A percentile compares a stretch with the other conserved stretches of the same genome.
Conservation (phyloP, 768 basidiomycete species). For the Tricholoma sp. region DNA sequence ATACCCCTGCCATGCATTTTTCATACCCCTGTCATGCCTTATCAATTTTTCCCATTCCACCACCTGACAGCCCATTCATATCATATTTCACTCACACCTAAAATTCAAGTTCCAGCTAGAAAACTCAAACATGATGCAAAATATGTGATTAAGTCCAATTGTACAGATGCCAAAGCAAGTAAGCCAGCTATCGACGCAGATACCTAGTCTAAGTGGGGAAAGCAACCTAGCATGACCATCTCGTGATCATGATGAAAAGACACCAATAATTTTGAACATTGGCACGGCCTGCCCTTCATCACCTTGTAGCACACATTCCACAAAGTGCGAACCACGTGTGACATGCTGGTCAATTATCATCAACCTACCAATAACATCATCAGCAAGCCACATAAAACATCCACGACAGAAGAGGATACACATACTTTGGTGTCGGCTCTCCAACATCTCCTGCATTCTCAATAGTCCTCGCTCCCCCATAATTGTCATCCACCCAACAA, state of each 20-base stretch:
- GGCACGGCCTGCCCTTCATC: slow-evolving; percentile 80
- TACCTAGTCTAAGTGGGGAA: neutral
- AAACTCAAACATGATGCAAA: neutral
- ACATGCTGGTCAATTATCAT: slow-evolving; percentile 85
- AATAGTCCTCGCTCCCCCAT: slow-evolving; percentile 66
- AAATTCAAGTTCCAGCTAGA: too few relatives aligned
- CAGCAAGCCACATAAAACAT: neutral
- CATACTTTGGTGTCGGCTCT: slow-evolving; percentile 64
- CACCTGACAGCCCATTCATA: too few relatives aligned
- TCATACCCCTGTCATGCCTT: too few relatives aligned
- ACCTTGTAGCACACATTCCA: slow-evolving; percentile 85
- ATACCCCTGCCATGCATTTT: too few relatives aligned
- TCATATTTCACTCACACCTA: too few relatives aligned
- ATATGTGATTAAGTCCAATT: neutral
- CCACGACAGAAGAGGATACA: slow-evolving; percentile 18
- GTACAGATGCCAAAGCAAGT: neutral
- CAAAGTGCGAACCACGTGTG: slow-evolving; percentile 83
- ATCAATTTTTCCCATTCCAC: too few relatives aligned
- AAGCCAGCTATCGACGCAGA: neutral
- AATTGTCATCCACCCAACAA: slow-evolving; percentile 99
- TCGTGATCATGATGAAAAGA: slow-evolving; percentile 64
- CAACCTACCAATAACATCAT: slow-evolving; percentile 41
- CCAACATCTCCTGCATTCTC: slow-evolving; percentile 69
- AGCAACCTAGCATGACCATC: neutral
- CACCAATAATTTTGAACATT: slow-evolving; percentile 86